Conservation (phyloP, 2,329 filamentous ascomycete species). For the Aspergillus viridinutans region DNA sequence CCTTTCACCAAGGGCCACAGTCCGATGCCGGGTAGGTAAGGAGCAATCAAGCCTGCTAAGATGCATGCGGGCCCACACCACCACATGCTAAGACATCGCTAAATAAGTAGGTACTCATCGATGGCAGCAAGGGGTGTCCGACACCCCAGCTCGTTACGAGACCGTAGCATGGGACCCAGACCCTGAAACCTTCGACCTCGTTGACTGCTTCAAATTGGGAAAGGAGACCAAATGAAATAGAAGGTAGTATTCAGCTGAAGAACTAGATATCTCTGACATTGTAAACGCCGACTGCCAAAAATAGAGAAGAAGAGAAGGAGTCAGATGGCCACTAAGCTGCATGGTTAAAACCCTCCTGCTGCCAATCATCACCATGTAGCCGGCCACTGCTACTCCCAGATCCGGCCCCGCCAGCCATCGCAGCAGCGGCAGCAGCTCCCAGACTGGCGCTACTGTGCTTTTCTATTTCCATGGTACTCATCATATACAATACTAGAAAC, state of each 20-base stretch:
- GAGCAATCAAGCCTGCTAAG: not conserved
- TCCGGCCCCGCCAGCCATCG: constrained; percentile 26
- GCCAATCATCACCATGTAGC: constrained; percentile 55
- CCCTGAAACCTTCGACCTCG: not conserved
- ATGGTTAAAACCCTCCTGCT: constrained; percentile 56
- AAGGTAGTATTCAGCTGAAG: not conserved
- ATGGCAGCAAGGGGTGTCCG: not conserved
- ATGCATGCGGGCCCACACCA: not conserved
- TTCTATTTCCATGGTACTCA: constrained; percentile 65
- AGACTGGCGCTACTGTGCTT: constrained; percentile 55
- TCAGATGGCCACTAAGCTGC: constrained; percentile 7
- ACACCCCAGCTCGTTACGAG: not conserved
- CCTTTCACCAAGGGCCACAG: not conserved
- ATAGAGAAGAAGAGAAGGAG: not conserved
- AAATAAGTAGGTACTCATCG: not conserved
- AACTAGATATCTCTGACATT: not conserved
- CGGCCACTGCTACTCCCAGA: constrained; percentile 20
- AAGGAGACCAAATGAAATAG: not conserved
- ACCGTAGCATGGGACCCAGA: not conserved
- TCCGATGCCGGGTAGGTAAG: not conserved
- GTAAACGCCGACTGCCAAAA: not conserved
- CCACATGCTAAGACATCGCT: not conserved
- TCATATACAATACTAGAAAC: constrained; percentile 81
- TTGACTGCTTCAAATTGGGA: not conserved
- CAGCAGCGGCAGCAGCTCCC: constrained; percentile 38